Evolutionary conservation across 306 rosid species (phyloP), one percentile per base, ranked within the genome.

Genomic region (Fragaria vesca): DNA sequence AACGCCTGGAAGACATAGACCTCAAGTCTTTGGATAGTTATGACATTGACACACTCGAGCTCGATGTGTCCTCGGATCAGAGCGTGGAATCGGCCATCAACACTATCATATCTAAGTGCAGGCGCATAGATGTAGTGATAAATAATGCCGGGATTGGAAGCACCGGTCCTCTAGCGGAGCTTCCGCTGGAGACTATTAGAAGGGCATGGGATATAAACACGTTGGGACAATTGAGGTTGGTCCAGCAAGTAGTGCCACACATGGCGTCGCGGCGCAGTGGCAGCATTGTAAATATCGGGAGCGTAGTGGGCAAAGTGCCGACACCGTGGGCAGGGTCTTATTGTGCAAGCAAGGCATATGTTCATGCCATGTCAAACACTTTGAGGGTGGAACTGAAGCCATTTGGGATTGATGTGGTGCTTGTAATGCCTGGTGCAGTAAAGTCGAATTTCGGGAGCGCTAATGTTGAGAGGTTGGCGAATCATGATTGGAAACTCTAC

Each of bases 261-360:
- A 94, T 94, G 97, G 93, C 85, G 13, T 38, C 67, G 17, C 80
- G 74, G 51, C n/a, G 81, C 62, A 84, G 90, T 32, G 97, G 97
- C 2, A 79, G 62, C 30, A 92, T 92, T 8, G 93, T 94, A 1
- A 94, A 94, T 51, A 58, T 94, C 17, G 97, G 96, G 0, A 94
- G 96, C 15, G 75, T 90, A 0, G 98, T 92, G 0, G 97, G 96
- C 1, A 69, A 58, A 5, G 90, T 86, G 26, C 69, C 98, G 7
- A 94, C 96, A 0, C 98, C 98, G 0, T 94, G 98, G 97, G 91
- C 92, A 4, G 98, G 97, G 30, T 82, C 97, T 28, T 90, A 89
- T 38, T 94, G 97, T 73, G 85, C 91, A 20, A 92, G 86, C 50
- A 94, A 89, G 71, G 96, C 97, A 9, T 81, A 85, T 0, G 88